Conservation (phyloP, 495 filamentous ascomycete species). For the Mytilinidion resinicola region DNA sequence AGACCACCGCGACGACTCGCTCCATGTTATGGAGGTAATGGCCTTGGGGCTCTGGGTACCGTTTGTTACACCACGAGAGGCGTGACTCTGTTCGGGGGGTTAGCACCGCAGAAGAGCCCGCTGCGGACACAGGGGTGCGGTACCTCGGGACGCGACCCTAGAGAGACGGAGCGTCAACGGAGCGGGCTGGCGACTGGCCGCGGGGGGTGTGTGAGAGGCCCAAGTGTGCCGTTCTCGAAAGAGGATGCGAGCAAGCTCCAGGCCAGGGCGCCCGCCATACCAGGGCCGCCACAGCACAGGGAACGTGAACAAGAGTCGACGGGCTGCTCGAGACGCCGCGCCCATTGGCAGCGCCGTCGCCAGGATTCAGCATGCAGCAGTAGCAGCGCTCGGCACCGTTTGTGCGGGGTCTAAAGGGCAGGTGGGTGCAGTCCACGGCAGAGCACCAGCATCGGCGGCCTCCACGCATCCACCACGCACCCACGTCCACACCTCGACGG, state of each 20-base stretch:
- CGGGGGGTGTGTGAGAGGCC: conserved; percentile 16
- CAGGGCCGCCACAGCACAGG: conserved; percentile 16
- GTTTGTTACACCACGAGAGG: conserved; percentile 30
- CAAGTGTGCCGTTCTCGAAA: conserved; percentile 29
- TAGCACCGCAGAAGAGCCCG: conserved; percentile 22
- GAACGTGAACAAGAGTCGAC: conserved; percentile 25
- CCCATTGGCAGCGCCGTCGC: too few relatives aligned
- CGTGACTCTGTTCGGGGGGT: conserved; percentile 26
- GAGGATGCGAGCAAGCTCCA: conserved; percentile 26
- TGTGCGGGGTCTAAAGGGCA: conserved; percentile 27
- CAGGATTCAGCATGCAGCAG: not conserved
- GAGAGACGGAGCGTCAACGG: conserved; percentile 11
- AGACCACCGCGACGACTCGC: conserved; percentile 26
- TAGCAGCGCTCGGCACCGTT: conserved; percentile 30
- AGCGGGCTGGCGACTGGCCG: conserved; percentile 21
- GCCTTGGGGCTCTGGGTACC: conserved; percentile 28
- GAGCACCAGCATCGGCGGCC: not conserved
- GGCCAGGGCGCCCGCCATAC: conserved; percentile 4
- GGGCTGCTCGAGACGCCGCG: conserved; percentile 16
- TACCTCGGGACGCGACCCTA: conserved; percentile 32
- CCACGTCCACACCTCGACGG: too few relatives aligned
- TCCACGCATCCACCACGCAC: not conserved
- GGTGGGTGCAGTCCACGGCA: not conserved
- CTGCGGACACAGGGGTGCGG: conserved; percentile 30
- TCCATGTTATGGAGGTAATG: conserved; percentile 28